phyloP scores from a whole-genome alignment of 2,329 filamentous ascomycete genomes.

The Fusarium hostae region DNA sequence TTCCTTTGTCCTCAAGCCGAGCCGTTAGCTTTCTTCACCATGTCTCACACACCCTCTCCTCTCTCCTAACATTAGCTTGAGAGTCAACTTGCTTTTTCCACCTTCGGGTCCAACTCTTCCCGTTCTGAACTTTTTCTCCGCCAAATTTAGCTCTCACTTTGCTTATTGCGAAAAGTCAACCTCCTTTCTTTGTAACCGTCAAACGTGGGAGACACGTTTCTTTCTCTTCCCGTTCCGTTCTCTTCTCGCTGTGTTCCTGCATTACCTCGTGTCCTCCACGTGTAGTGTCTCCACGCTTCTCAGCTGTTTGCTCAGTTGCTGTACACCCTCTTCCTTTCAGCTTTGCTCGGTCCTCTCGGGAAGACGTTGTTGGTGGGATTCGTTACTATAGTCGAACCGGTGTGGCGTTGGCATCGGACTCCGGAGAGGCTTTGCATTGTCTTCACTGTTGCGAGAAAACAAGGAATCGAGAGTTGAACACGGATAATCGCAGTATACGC shows the following conservation, averaged over 20 bases:
- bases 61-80: background rate
- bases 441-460: background rate
- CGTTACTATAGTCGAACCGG: background rate
- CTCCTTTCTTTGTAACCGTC: slow-evolving; percentile 10
- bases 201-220: slow-evolving; percentile 34
- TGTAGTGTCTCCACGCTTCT: slow-evolving; percentile 19
- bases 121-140: background rate
- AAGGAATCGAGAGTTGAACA: background rate
- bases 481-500: background rate
- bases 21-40: slow-evolving; percentile 25
- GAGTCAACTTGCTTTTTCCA: slow-evolving; percentile 16
- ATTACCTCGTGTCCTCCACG: slow-evolving; percentile 41
- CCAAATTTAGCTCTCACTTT: background rate
- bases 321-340: slow-evolving; percentile 2
- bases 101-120: background rate
- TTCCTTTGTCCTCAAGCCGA: background rate
- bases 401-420: slow-evolving; percentile 17
- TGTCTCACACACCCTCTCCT: slow-evolving; percentile 8
- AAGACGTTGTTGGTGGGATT: background rate
- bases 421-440: slow-evolving; percentile 7
- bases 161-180: background rate
- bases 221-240: slow-evolving; percentile 4
- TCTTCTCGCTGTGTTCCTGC: slow-evolving; percentile 5
- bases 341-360: background rate
- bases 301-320: background rate